Evolutionary conservation across 1,284 basidiomycete species (phyloP).

Genomic region (Sporisorium sorghi): DNA sequence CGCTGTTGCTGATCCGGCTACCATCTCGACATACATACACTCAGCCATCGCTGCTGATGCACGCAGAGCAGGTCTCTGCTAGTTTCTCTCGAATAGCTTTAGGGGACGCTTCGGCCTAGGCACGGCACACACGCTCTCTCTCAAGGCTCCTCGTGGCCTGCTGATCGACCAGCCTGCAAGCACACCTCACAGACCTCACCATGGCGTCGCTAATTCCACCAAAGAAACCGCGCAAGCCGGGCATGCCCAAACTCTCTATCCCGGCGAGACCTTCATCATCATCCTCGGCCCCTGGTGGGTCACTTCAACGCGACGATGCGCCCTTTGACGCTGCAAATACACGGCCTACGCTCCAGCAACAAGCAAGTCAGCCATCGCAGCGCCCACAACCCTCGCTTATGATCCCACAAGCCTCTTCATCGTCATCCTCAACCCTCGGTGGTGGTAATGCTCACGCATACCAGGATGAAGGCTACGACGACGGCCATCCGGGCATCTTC

Average conservation of each 20-base stretch:
- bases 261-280: conserved; percentile 44
- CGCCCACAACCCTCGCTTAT: conserved; percentile 41
- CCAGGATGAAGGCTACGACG: conserved; percentile 53
- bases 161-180: not conserved
- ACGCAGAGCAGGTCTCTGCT: conserved; percentile 9
- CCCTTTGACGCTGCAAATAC: conserved; percentile 9
- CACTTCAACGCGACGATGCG: conserved; percentile 23
- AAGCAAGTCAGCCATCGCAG: conserved; percentile 11
- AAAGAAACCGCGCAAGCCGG: conserved; percentile 56
- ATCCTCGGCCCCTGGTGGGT: conserved; percentile 33
- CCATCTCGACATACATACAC: not conserved
- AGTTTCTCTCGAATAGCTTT: not conserved
- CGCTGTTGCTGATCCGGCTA: not conserved
- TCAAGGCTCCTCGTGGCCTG: not conserved
- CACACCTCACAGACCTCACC: not conserved
- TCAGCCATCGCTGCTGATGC: conserved; percentile 1
- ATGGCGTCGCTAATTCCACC: conserved; percentile 67
- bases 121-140: not conserved
- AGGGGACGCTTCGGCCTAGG: not conserved
- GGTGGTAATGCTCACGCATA: conserved; percentile 18
- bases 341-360: conserved; percentile 19
- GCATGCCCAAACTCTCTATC: conserved; percentile 66
- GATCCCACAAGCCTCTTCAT: conserved; percentile 37
- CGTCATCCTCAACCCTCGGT: conserved; percentile 22
- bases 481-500: conserved; percentile 43